Conservation (phyloP, 805 yeast genomes). For the Candida andamanensis region DNA sequence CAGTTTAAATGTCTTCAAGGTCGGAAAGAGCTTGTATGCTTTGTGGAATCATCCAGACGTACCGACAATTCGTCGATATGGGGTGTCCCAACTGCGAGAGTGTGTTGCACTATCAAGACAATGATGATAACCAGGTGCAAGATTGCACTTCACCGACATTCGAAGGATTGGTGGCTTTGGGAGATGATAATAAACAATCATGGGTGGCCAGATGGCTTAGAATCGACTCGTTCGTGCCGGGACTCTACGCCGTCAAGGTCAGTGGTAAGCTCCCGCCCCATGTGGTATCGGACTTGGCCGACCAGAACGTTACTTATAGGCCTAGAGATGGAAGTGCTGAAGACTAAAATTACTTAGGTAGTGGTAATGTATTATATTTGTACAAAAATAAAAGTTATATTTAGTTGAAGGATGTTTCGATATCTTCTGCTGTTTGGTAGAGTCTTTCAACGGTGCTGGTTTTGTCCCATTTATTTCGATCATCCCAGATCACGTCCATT, state of each 20-base stretch:
- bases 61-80: conserved; percentile 62
- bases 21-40: conserved; percentile 95
- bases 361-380: background rate
- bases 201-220: conserved; percentile 98
- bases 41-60: conserved; percentile 87
- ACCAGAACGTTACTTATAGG: conserved; percentile 75
- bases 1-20: conserved; percentile 45
- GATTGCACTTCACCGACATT: conserved; percentile 96
- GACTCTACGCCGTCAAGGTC: conserved; percentile 89
- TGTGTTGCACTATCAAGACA: conserved; percentile 66
- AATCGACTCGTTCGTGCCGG: conserved; percentile 82
- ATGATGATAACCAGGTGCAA: conserved; percentile 77
- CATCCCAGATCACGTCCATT: conserved; percentile 69
- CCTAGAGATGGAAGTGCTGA: conserved; percentile 92
- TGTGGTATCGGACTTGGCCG: conserved; percentile 64
- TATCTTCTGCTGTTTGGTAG: conserved; percentile 15
- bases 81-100: conserved; percentile 98
- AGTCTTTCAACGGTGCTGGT: conserved; percentile 30
- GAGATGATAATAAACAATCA: conserved; percentile 69
- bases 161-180: conserved; percentile 90
- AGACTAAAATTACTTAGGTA: conserved; percentile 32
- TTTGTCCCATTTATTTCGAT: conserved; percentile 48
- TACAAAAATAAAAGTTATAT: conserved; percentile 1
- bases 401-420: conserved; percentile 6
- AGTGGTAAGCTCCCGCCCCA: conserved; percentile 90